Evolutionary conservation across 2,329 filamentous ascomycete genomes (phyloP).

Genomic region (Talaromyces sp.): DNA sequence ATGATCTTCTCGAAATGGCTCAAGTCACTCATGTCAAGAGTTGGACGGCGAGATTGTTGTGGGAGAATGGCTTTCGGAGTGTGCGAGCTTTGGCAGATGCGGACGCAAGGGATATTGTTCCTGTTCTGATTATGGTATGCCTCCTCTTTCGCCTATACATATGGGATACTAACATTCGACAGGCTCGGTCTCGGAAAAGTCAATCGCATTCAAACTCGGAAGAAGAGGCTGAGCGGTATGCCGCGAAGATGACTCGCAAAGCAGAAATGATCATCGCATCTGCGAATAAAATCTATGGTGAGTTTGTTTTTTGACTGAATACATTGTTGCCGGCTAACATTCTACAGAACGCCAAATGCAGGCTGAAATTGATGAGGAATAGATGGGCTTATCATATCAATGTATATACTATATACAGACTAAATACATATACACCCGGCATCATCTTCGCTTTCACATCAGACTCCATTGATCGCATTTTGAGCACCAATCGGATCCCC

Average conservation of each 20-base stretch:
- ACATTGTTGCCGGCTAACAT: constrained; percentile 12
- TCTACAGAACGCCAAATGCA: constrained; percentile 36
- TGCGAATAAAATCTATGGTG: constrained; percentile 66
- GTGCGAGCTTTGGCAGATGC: constrained; percentile 67
- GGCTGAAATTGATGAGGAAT: constrained; percentile 34
- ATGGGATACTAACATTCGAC: not conserved
- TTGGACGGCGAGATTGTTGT: constrained; percentile 69
- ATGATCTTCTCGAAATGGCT: constrained; percentile 67
- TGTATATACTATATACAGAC: not conserved
- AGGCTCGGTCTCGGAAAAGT: constrained; percentile 65
- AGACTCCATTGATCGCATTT: constrained; percentile 37
- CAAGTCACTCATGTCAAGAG: constrained; percentile 74
- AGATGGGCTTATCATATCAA: not conserved
- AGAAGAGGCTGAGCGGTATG: constrained; percentile 58
- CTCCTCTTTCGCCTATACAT: not conserved
- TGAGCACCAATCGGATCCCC: constrained; percentile 44
- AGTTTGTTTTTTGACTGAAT: not conserved
- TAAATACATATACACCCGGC: not conserved
- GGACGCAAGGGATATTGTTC: constrained; percentile 63
- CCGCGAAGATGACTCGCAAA: constrained; percentile 63
- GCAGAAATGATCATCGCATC: constrained; percentile 66
- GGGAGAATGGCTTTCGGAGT: constrained; percentile 71
- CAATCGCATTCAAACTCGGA: constrained; percentile 51
- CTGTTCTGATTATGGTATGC: constrained; percentile 65
- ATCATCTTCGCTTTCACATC: not conserved